Percentiles rank a stretch among this genome's conserved stretches.
Evolutionary conservation across 768 basidiomycete genomes (phyloP).

Genomic region (Podaxis sp.): DNA sequence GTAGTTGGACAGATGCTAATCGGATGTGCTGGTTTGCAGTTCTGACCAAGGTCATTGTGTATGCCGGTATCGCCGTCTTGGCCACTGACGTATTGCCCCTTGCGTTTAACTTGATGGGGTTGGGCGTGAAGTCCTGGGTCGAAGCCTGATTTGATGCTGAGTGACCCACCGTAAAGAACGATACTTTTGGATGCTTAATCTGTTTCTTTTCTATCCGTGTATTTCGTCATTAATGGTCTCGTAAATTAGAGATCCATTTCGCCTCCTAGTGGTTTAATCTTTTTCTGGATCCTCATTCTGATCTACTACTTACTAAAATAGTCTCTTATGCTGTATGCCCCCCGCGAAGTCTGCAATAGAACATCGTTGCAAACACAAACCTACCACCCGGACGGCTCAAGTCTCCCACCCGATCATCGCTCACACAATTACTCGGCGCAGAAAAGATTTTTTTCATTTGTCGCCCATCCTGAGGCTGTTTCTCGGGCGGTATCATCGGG

Average conservation of each 20-base stretch:
- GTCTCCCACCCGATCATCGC: no score
- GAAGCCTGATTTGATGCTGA: constrained; percentile 1
- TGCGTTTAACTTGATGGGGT: constrained; percentile 66
- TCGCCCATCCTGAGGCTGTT: no score
- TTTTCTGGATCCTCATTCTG: no score
- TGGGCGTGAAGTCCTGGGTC: constrained; percentile 50
- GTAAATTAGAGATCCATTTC: neutral
- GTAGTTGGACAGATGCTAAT: neutral
- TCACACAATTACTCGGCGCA: no score
- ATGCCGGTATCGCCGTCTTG: constrained; percentile 80
- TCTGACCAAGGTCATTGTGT: constrained; percentile 87
- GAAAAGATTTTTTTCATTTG: no score
- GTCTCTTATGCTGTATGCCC: no score
- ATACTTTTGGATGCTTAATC: neutral
- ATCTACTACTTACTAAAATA: no score
- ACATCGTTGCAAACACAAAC: neutral
- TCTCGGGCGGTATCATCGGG: no score
- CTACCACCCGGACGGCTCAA: neutral
- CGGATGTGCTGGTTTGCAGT: constrained; percentile 42
- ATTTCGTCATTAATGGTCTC: neutral
- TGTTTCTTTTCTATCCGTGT: neutral
- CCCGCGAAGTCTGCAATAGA: neutral
- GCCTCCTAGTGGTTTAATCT: neutral
- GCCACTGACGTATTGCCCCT: constrained; percentile 63
- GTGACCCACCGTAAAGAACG: neutral